A percentile compares a stretch with the other conserved stretches of the same genome.
Conservation (phyloP, 2,329 filamentous ascomycete genomes). For the Chaetoscypha palmicola region DNA sequence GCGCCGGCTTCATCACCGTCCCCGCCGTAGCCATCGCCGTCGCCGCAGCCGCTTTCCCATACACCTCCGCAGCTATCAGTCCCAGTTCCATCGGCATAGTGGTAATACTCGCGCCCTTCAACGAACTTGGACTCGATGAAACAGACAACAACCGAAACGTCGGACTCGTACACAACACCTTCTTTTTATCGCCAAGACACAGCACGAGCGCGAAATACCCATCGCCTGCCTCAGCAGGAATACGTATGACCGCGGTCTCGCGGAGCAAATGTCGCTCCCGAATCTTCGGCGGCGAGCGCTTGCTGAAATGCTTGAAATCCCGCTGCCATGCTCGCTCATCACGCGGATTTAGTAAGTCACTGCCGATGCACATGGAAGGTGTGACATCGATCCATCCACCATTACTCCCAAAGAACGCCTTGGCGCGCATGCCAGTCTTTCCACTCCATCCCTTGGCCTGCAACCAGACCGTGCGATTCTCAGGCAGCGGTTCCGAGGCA, state of each 20-base stretch:
- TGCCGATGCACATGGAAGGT: conserved; percentile 41
- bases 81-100: conserved; percentile 62
- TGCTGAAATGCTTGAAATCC: conserved; percentile 57
- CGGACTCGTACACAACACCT: conserved; percentile 57
- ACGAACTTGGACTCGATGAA: conserved; percentile 50
- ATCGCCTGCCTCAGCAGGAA: conserved; percentile 55
- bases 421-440: conserved; percentile 60
- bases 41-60: conserved; percentile 35
- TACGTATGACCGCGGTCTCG: conserved; percentile 58
- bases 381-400: conserved; percentile 63
- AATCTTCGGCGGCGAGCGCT: conserved; percentile 40
- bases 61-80: conserved; percentile 44
- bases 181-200: conserved; percentile 48
- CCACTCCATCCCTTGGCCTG: conserved; percentile 63
- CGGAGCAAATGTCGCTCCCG: conserved; percentile 45
- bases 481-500: conserved; percentile 48
- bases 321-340: conserved; percentile 63
- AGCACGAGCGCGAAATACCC: conserved; percentile 64
- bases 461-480: conserved; percentile 55
- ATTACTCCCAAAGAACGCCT: conserved; percentile 53
- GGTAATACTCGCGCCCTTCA: conserved; percentile 57
- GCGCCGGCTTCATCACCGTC: not conserved
- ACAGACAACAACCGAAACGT: conserved; percentile 64
- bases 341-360: conserved; percentile 42
- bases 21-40: conserved; percentile 15